Evolutionary conservation across 768 basidiomycete species (phyloP).

Genomic region (Tulasnella sp.): DNA sequence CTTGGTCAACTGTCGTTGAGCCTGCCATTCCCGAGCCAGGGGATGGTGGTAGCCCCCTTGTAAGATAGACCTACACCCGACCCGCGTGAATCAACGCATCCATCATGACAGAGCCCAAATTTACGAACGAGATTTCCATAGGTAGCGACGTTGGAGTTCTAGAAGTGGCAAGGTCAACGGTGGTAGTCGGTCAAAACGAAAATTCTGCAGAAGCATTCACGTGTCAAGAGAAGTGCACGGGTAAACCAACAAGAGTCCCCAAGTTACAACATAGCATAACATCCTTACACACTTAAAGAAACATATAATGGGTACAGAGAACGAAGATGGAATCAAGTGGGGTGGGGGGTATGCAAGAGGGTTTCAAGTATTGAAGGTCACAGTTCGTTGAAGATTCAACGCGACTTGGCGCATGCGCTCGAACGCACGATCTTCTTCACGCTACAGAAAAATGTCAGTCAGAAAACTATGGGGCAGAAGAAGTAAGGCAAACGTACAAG

Average conservation of each 20-base stretch:
- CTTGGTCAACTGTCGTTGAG: slow-evolving; percentile 64
- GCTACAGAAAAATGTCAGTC: background rate
- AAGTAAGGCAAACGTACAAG: slow-evolving; percentile 1
- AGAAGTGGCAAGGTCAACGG: too few relatives aligned
- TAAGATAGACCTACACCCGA: slow-evolving; percentile 40
- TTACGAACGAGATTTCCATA: slow-evolving; percentile 13
- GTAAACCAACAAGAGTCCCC: background rate
- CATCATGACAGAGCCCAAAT: background rate
- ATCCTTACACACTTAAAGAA: background rate
- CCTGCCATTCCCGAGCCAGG: slow-evolving; percentile 78
- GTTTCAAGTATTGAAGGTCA: background rate
- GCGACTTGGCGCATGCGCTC: slow-evolving; percentile 12
- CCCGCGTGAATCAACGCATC: background rate
- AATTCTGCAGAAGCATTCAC: background rate
- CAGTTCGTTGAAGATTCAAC: slow-evolving; percentile 5
- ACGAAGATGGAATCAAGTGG: background rate
- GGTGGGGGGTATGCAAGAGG: slow-evolving; percentile 1
- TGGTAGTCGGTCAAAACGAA: background rate
- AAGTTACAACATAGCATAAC: background rate
- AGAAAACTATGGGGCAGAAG: background rate
- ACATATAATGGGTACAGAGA: background rate
- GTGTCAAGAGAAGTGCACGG: slow-evolving; percentile 1
- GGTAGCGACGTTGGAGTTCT: background rate
- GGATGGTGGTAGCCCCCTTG: slow-evolving; percentile 94
- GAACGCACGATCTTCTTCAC: slow-evolving; percentile 10